phyloP scores from a whole-genome alignment of 148 eudicot genomes.

The Hydrangea macrophylla region DNA sequence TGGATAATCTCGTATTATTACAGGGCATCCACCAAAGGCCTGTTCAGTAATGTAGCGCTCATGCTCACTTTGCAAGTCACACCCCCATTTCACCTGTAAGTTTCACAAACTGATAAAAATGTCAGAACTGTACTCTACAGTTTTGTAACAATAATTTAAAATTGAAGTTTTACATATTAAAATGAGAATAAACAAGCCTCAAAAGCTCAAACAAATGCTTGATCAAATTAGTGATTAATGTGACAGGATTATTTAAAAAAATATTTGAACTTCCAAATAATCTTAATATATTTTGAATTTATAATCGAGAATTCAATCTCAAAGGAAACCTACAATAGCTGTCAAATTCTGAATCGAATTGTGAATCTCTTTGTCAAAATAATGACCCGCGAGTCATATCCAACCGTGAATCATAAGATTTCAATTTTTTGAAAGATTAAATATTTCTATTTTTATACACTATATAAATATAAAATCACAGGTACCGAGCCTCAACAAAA shows the following conservation, averaged over 20 bases:
- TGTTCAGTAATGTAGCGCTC: constrained; percentile 91
- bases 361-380: no score
- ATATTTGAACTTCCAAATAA: neutral
- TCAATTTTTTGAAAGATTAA: no score
- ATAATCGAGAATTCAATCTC: no score
- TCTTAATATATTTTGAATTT: neutral
- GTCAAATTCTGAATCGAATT: no score
- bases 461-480: no score
- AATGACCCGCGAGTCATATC: no score
- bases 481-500: no score
- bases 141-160: no score
- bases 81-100: constrained; percentile 89
- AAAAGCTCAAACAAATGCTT: neutral
- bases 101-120: constrained; percentile 7
- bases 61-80: constrained; percentile 98
- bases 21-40: constrained; percentile 93
- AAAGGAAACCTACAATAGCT: no score
- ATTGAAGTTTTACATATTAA: neutral
- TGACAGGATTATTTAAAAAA: neutral
- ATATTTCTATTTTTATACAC: no score
- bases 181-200: neutral
- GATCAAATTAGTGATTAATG: neutral
- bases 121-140: neutral
- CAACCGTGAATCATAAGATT: no score
- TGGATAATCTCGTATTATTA: constrained; percentile 92